phyloP scores from a whole-genome alignment of 306 rosid genomes.

The Lathyrus sativus region DNA sequence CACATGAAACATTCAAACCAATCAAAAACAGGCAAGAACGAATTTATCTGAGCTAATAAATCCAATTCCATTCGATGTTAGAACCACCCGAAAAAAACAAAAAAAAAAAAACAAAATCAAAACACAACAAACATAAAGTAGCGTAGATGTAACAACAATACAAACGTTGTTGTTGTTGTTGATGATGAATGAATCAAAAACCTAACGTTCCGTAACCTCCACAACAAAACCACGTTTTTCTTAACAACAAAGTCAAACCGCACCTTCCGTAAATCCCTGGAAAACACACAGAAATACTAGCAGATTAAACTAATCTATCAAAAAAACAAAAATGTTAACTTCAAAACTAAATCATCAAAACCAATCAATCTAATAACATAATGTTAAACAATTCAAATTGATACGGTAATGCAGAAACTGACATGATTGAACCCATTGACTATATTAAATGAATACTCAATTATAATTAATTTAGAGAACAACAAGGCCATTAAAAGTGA shows the following conservation, averaged over 20 bases:
- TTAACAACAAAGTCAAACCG: slow-evolving; percentile 69
- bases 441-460: slow-evolving; percentile 31
- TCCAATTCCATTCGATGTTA: slow-evolving; percentile 54
- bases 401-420: slow-evolving; percentile 45
- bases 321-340: background rate
- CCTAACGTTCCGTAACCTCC: slow-evolving; percentile 47
- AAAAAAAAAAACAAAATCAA: slow-evolving; percentile 38
- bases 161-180: slow-evolving; percentile 1
- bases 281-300: slow-evolving; percentile 56
- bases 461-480: slow-evolving; percentile 40
- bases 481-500: slow-evolving; percentile 1
- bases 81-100: slow-evolving; percentile 28
- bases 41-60: slow-evolving; percentile 41
- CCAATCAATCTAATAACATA: background rate
- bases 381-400: background rate
- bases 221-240: slow-evolving; percentile 37
- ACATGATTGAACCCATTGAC: slow-evolving; percentile 50
- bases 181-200: slow-evolving; percentile 26
- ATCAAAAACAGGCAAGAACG: slow-evolving; percentile 38
- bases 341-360: slow-evolving; percentile 29
- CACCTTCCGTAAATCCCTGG: slow-evolving; percentile 74
- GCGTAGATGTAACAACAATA: slow-evolving; percentile 30
- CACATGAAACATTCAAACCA: slow-evolving; percentile 45
- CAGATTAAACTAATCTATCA: slow-evolving; percentile 45
- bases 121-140: slow-evolving; percentile 44